phyloP scores from a whole-genome alignment of 2,329 filamentous ascomycete species.

The Botrytis cinerea region DNA sequence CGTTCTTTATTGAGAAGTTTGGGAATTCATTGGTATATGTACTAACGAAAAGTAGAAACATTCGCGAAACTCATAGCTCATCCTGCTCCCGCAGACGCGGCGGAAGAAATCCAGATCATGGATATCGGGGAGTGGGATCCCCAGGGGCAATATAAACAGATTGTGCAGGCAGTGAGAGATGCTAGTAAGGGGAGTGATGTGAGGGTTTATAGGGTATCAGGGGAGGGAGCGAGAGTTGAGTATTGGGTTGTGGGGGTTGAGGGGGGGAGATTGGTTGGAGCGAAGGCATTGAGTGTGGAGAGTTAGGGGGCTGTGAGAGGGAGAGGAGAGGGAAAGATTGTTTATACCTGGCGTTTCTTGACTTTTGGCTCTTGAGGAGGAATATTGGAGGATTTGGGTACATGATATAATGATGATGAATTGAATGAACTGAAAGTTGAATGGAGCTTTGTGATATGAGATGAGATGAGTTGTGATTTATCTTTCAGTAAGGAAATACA shows the following conservation, averaged over 20 bases:
- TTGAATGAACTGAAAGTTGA: not conserved
- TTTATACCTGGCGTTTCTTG: slow-evolving; percentile 16
- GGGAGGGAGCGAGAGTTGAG: slow-evolving; percentile 65
- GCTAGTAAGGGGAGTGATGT: slow-evolving; percentile 65
- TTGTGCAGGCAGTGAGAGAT: slow-evolving; percentile 69
- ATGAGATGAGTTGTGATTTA: not conserved
- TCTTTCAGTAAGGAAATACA: not conserved
- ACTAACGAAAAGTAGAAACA: slow-evolving; percentile 53
- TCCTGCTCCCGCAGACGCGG: slow-evolving; percentile 52
- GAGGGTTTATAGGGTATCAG: slow-evolving; percentile 70
- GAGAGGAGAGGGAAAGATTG: not conserved
- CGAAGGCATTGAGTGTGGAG: slow-evolving; percentile 21
- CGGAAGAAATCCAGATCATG: slow-evolving; percentile 59
- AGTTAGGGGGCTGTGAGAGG: not conserved
- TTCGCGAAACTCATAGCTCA: slow-evolving; percentile 69
- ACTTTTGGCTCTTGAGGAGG: not conserved
- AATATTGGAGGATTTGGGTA: not conserved
- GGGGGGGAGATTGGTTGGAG: slow-evolving; percentile 42
- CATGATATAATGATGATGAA: not conserved
- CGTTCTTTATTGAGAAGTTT: not conserved
- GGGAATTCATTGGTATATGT: not conserved
- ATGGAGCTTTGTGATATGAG: not conserved
- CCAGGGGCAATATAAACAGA: slow-evolving; percentile 65
- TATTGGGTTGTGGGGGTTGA: slow-evolving; percentile 77
- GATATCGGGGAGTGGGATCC: slow-evolving; percentile 73